These are phyloP conservation scores for Nannizziopsis arthrosporioides DNA, from an alignment of 2,329 filamentous ascomycete genomes.

Conservation along the genomic window DNA sequence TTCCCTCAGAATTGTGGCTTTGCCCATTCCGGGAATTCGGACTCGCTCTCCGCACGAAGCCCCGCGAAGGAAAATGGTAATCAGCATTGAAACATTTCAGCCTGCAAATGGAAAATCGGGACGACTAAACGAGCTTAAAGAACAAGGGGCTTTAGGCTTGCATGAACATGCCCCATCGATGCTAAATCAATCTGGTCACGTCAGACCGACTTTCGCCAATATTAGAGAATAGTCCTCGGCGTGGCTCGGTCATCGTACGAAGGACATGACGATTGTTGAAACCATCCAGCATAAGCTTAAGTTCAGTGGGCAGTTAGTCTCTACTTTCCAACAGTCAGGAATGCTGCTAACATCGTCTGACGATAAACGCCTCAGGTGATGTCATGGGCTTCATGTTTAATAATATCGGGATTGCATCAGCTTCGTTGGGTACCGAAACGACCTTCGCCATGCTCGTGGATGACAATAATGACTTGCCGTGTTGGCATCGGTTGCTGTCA, in stretches of 20 bases:
- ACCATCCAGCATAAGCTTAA: slow-evolving; percentile 7
- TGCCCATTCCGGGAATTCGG: background rate
- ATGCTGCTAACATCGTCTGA: slow-evolving; percentile 2
- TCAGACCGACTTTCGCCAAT: slow-evolving; percentile 10
- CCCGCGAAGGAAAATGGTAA: background rate
- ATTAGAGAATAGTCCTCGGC: background rate
- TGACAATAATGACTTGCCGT: background rate
- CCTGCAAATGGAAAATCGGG: slow-evolving; percentile 1
- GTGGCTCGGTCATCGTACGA: background rate
- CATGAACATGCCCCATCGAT: slow-evolving; percentile 10
- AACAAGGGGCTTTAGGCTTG: slow-evolving; percentile 7
- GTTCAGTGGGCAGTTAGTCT: slow-evolving; percentile 2
- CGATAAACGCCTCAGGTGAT: slow-evolving; percentile 8
- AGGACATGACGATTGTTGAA: background rate
- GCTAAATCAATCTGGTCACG: slow-evolving; percentile 9
- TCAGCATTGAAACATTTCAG: slow-evolving; percentile 4
- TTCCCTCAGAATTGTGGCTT: background rate
- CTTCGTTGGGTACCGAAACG: slow-evolving; percentile 10
- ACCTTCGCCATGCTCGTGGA: background rate
- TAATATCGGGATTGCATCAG: background rate
- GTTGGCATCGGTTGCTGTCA: background rate
- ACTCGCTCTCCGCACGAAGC: slow-evolving; percentile 1
- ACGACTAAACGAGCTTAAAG: slow-evolving; percentile 2
- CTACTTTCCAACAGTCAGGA: slow-evolving; percentile 1
- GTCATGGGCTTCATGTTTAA: slow-evolving; percentile 6